phyloP scores from a whole-genome alignment of 306 rosid genomes.

The Castanospermum australe region DNA sequence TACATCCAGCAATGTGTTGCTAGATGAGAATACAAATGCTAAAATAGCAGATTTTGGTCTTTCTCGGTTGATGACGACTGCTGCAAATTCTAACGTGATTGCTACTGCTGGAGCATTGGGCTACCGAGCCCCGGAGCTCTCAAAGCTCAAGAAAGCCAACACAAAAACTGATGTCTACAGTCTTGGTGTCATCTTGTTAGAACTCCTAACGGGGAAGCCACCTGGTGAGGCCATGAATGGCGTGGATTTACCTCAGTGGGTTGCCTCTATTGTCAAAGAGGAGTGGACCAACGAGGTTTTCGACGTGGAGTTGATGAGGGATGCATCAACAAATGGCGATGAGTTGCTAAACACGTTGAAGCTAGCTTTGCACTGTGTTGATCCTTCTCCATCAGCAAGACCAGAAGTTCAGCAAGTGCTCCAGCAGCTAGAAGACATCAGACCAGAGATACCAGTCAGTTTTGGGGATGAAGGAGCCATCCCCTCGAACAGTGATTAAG shows the following conservation, averaged over 20 bases:
- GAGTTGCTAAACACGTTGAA: conserved; percentile 81
- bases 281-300: conserved; percentile 98
- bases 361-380: conserved; percentile 95
- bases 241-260: conserved; percentile 94
- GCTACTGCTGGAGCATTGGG: conserved; percentile 89
- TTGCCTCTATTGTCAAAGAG: conserved; percentile 93
- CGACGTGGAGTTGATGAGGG: conserved; percentile 86
- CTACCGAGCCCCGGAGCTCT: conserved; percentile 87
- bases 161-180: conserved; percentile 84
- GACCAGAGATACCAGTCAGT: conserved; percentile 49
- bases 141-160: conserved; percentile 80
- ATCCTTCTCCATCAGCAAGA: conserved; percentile 90
- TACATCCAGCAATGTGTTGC: conserved; percentile 72
- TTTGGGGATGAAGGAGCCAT: conserved; percentile 60
- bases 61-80: conserved; percentile 78
- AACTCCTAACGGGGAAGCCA: conserved; percentile 89
- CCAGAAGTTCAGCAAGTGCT: conserved; percentile 75
- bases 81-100: conserved; percentile 80
- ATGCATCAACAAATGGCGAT: conserved; percentile 68
- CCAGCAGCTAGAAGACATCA: conserved; percentile 82
- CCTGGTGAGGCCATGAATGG: conserved; percentile 89
- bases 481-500: conserved; percentile 56
- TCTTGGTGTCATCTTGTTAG: conserved; percentile 92
- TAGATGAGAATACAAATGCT: conserved; percentile 61
- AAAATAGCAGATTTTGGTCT: conserved; percentile 82